Evolutionary conservation across 768 basidiomycete genomes (phyloP).

Genomic region (Suillus americanus): DNA sequence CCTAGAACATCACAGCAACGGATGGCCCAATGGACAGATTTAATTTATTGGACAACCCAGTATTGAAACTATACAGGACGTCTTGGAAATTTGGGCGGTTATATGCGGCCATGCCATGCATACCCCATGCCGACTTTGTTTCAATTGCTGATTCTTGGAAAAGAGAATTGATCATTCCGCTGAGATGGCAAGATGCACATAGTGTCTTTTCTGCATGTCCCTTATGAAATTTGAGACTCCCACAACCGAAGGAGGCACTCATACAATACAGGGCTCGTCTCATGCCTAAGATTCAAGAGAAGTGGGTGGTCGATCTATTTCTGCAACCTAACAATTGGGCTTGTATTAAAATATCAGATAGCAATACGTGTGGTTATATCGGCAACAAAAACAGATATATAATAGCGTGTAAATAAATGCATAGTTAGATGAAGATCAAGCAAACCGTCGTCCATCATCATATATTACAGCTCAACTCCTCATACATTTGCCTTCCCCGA

Average conservation of each 20-base stretch:
- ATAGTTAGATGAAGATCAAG: neutral
- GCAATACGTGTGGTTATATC: neutral
- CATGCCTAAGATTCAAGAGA: too few relatives aligned
- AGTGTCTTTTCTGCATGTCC: neutral
- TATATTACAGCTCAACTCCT: neutral
- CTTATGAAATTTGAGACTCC: neutral
- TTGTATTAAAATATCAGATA: neutral
- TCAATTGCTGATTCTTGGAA: neutral
- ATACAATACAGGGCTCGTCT: too few relatives aligned
- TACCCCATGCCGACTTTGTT: neutral
- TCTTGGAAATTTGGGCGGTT: neutral
- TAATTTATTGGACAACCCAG: neutral
- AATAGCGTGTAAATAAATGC: neutral
- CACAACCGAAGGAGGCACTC: neutral
- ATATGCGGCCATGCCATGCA: neutral
- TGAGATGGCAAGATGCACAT: neutral
- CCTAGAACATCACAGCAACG: neutral
- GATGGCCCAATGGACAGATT: neutral
- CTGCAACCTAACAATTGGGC: neutral
- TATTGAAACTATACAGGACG: neutral
- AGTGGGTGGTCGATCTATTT: too few relatives aligned
- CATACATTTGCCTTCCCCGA: conserved; percentile 4
- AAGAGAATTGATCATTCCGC: neutral
- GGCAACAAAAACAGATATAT: neutral
- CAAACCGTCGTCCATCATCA: neutral